A percentile compares a stretch with the other conserved stretches of the same genome.
These are phyloP conservation scores for Vigna mungo DNA, from an alignment of 306 rosid genomes.

Conservation along the genomic window DNA sequence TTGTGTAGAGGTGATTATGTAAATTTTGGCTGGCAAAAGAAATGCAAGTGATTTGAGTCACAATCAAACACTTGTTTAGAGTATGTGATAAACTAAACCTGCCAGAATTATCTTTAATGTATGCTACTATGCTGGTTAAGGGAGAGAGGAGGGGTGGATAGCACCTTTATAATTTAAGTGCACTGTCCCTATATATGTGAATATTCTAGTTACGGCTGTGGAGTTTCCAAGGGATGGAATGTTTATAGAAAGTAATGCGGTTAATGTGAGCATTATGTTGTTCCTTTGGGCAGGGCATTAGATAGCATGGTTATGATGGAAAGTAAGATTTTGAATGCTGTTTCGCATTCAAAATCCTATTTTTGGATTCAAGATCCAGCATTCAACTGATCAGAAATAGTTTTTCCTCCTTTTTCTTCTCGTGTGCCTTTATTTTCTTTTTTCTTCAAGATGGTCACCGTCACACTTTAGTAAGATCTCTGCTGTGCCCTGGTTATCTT, in stretches of 20 bases:
- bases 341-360: too few relatives aligned
- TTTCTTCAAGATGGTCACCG: too few relatives aligned
- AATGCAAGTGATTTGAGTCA: neutral
- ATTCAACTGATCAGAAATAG: too few relatives aligned
- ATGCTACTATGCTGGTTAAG: slow-evolving; percentile 34
- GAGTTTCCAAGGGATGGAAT: neutral
- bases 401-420: too few relatives aligned
- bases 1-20: slow-evolving; percentile 6
- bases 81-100: neutral
- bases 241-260: too few relatives aligned
- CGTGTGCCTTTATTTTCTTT: too few relatives aligned
- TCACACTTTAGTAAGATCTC: too few relatives aligned
- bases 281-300: slow-evolving; percentile 43
- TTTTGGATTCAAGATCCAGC: too few relatives aligned
- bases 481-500: too few relatives aligned
- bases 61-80: neutral
- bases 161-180: slow-evolving; percentile 41
- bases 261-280: slow-evolving; percentile 37
- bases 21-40: slow-evolving; percentile 23
- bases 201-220: slow-evolving; percentile 46
- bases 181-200: slow-evolving; percentile 50
- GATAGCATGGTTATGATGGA: neutral
- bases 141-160: slow-evolving; percentile 48
- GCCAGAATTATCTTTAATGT: neutral
- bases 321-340: neutral